Conservation (phyloP, 1,284 basidiomycete species). For the Flammula alnicola region DNA sequence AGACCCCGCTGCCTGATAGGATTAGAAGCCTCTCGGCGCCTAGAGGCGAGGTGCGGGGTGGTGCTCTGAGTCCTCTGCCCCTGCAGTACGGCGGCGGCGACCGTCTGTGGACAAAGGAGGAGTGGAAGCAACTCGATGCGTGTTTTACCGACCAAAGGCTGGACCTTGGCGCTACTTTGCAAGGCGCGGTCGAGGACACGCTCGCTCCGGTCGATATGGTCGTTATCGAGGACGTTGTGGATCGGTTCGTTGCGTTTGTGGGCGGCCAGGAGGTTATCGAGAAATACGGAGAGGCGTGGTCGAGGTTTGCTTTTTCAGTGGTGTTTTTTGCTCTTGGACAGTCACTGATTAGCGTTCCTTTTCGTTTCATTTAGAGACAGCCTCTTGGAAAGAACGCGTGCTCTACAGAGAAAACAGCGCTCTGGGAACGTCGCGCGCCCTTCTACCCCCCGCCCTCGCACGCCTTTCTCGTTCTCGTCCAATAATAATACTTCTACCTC, state of each 20-base stretch:
- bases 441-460: conserved; percentile 41
- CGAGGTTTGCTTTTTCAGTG: conserved; percentile 48
- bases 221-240: conserved; percentile 55
- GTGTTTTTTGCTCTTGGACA: conserved; percentile 8
- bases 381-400: conserved; percentile 55
- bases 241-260: conserved; percentile 52
- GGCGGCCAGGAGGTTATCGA: conserved; percentile 46
- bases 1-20: conserved; percentile 30
- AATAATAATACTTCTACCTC: conserved; percentile 1
- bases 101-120: conserved; percentile 66
- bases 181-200: conserved; percentile 29
- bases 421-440: conserved; percentile 60
- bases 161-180: conserved; percentile 40
- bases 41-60: neutral
- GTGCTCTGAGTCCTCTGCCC: neutral
- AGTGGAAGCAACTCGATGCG: conserved; percentile 75
- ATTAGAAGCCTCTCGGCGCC: neutral
- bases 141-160: conserved; percentile 76
- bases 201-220: conserved; percentile 57
- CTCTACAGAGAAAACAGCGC: conserved; percentile 67
- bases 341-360: conserved; percentile 8
- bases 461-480: conserved; percentile 20
- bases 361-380: conserved; percentile 46
- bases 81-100: conserved; percentile 18
- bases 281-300: conserved; percentile 52